phyloP scores from a whole-genome alignment of 352 stramenopile species.

The Halophytophthora polymorphica region DNA sequence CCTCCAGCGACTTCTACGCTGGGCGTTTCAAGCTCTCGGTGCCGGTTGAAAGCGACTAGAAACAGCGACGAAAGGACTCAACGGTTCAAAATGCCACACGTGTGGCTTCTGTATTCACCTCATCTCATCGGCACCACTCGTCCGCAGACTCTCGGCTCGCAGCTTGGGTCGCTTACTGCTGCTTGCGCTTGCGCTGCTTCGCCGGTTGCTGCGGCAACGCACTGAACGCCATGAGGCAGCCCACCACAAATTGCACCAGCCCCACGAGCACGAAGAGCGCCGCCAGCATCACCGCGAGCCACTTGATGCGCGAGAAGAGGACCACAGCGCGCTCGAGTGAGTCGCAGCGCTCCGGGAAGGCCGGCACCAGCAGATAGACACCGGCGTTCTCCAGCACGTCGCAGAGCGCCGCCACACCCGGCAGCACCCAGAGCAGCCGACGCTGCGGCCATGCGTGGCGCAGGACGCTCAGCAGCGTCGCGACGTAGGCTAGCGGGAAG shows the following conservation, averaged over 20 bases:
- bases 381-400: conserved; percentile 47
- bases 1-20: too few relatives aligned
- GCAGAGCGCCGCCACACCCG: conserved; percentile 21
- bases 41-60: too few relatives aligned
- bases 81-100: too few relatives aligned
- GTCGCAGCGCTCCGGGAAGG: conserved; percentile 29
- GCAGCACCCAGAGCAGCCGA: conserved; percentile 18
- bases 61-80: too few relatives aligned
- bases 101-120: too few relatives aligned
- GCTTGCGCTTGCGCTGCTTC: conserved; percentile 5
- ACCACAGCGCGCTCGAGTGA: conserved; percentile 29
- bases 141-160: too few relatives aligned
- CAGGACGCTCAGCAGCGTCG: conserved; percentile 24
- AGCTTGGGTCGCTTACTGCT: too few relatives aligned
- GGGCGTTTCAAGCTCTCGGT: too few relatives aligned
- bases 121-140: too few relatives aligned
- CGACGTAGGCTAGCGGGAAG: conserved; percentile 47
- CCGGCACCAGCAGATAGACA: conserved; percentile 34
- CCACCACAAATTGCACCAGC: not conserved
- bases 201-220: not conserved
- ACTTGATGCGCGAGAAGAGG: conserved; percentile 35
- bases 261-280: conserved; percentile 21
- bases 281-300: conserved; percentile 20
- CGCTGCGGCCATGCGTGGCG: conserved; percentile 25
- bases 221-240: not conserved